Evolutionary conservation across 2,329 filamentous ascomycete genomes (phyloP), one percentile per base, ranked within the genome.

Genomic region (Cercospora janseana): DNA sequence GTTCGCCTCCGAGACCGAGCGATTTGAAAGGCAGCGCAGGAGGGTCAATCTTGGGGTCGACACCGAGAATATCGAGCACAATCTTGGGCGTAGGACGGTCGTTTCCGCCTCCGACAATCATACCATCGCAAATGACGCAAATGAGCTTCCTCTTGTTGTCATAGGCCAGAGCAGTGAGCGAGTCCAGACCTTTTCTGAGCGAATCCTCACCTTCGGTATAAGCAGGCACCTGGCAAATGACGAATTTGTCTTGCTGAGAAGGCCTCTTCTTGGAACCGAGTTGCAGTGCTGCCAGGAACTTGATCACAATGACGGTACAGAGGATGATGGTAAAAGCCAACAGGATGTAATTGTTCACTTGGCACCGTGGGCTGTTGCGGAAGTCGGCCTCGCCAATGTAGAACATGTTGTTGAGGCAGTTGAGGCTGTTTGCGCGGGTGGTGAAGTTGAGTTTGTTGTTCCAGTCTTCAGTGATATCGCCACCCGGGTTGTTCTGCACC

Each of bases 131-230:
- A 60, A 98, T 88, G 54, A 98, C 88, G 63, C 86, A 93, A 59
- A 98, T 92, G 20, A 98, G 81, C 73, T 98, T 98, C 57, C 93
- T 81, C 76, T 98, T 98, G 73, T 98, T 96, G 72, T 98, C 93
- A 63, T 98, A 98, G 60, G 95, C 86, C 12, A 98, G 79, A 9
- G 91, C 89, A 12, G 93, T 96, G 52, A 97, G 79, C 1, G 93
- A 97, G 68, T 98, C 93, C 2, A 98, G 78, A 45, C 90, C 92
- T 66, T 95, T 94, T 48, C 93, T 80, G 6, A 98, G 76, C 3
- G 91, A 92, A 63, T 98, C 93, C 75, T 98, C 93, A 62, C 90
- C 93, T 75, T 98, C 93, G 0, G 93, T 98, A 66, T 98, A 98
- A 4, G 93, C 93, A 7, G 93, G 93, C 24, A 98, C 90, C 70